Evolutionary conservation across 768 basidiomycete species (phyloP).

Genomic region (Termitomyces titanicus): DNA sequence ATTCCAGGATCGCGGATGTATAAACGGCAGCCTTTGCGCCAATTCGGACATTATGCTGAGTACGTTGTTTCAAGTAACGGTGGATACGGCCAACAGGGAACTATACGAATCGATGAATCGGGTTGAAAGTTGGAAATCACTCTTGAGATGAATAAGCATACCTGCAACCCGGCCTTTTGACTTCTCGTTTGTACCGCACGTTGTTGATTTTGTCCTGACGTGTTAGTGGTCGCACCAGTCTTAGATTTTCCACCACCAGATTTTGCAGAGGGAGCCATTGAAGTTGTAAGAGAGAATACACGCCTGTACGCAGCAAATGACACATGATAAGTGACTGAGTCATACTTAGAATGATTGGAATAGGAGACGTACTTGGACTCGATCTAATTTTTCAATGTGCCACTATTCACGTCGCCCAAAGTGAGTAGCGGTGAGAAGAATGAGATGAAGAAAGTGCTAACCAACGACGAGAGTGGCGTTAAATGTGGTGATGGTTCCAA

Average conservation of each 20-base stretch:
- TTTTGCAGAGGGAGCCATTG: slow-evolving; percentile 47
- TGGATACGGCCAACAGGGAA: slow-evolving; percentile 99
- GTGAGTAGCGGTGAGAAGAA: not conserved
- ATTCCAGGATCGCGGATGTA: slow-evolving; percentile 94
- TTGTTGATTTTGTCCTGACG: slow-evolving; percentile 26
- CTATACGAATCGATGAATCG: slow-evolving; percentile 33
- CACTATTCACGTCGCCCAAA: not conserved
- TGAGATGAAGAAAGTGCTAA: slow-evolving; percentile 11
- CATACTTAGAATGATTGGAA: not conserved
- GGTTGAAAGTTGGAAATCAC: not conserved
- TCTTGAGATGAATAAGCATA: slow-evolving; percentile 23
- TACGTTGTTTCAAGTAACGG: slow-evolving; percentile 88
- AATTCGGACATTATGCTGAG: slow-evolving; percentile 91
- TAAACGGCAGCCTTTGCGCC: slow-evolving; percentile 98
- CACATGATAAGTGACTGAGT: not conserved
- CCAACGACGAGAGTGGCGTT: slow-evolving; percentile 25
- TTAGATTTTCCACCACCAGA: slow-evolving; percentile 67
- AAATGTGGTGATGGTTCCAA: slow-evolving; percentile 40
- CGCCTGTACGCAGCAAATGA: not conserved
- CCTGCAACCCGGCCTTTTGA: slow-evolving; percentile 86
- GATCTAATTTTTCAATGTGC: not conserved
- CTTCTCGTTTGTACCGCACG: slow-evolving; percentile 64
- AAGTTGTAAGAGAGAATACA: not conserved
- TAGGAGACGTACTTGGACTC: slow-evolving; percentile 17
- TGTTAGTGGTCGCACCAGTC: slow-evolving; percentile 34